A percentile compares a stretch with the other conserved stretches of the same genome.
Evolutionary conservation across 1,284 basidiomycete genomes (phyloP).

Genomic region (Volvariella volvacea): DNA sequence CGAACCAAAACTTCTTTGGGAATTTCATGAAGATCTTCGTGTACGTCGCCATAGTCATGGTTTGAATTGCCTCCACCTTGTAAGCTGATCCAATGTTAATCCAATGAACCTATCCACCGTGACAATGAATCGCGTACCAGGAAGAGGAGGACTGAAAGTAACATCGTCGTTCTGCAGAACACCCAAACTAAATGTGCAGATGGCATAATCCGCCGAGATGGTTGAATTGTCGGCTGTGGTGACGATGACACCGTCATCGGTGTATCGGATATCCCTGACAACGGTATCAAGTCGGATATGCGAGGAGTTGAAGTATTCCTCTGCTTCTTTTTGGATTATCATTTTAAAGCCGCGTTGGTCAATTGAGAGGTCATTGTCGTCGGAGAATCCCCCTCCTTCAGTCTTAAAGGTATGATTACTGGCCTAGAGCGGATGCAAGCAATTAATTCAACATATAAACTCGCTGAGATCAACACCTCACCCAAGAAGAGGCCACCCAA

Average conservation of each 20-base stretch:
- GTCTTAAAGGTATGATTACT: conserved; percentile 61
- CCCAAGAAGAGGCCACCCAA: conserved; percentile 56
- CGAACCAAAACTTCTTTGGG: conserved; percentile 62
- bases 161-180: conserved; percentile 61
- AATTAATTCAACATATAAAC: no score
- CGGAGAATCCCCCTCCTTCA: conserved; percentile 52
- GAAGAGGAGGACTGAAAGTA: conserved; percentile 45
- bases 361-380: conserved; percentile 45
- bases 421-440: conserved; percentile 30
- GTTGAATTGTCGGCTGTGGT: conserved; percentile 35
- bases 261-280: conserved; percentile 44
- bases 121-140: conserved; percentile 20
- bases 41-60: conserved; percentile 62
- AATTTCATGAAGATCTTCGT: conserved; percentile 71
- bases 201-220: conserved; percentile 45
- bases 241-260: conserved; percentile 36
- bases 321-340: conserved; percentile 49
- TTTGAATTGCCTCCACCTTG: conserved; percentile 61
- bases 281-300: conserved; percentile 48
- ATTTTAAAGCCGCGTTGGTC: conserved; percentile 59
- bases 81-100: conserved; percentile 24
- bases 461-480: conserved; percentile 20
- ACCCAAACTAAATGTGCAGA: conserved; percentile 60
- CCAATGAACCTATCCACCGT: neutral
- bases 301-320: conserved; percentile 35